phyloP scores from a whole-genome alignment of 176 grass and related monocot genomes.

The Typha latifolia region DNA sequence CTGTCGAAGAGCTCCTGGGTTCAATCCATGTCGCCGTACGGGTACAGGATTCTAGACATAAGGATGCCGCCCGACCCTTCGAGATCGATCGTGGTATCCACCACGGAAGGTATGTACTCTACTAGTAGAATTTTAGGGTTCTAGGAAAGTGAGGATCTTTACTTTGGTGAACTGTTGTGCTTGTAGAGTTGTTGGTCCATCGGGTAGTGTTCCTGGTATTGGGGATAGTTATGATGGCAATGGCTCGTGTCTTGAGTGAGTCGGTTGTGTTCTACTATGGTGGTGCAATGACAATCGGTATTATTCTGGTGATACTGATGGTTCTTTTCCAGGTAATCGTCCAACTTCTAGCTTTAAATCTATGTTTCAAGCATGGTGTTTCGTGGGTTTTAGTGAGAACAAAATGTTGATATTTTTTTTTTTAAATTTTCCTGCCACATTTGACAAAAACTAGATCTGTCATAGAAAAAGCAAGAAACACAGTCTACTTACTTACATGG shows the following conservation, averaged over 20 bases:
- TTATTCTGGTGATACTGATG: conserved; percentile 71
- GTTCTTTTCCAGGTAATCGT: conserved; percentile 82
- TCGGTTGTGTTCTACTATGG: conserved; percentile 95
- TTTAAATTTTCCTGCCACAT: neutral
- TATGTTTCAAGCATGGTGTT: neutral
- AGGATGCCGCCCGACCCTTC: conserved; percentile 53
- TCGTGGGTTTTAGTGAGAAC: neutral
- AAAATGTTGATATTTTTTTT: neutral
- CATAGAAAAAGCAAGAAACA: too few relatives aligned
- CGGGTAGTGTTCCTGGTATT: conserved; percentile 76
- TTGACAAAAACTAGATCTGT: too few relatives aligned
- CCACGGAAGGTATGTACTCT: conserved; percentile 48
- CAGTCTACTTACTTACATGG: too few relatives aligned
- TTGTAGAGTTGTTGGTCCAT: conserved; percentile 62
- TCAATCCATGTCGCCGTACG: conserved; percentile 62
- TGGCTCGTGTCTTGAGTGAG: conserved; percentile 52
- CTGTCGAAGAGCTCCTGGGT: conserved; percentile 57
- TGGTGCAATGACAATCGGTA: conserved; percentile 79
- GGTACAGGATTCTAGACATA: conserved; percentile 57
- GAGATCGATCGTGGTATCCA: conserved; percentile 46
- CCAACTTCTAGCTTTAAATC: conserved; percentile 6
- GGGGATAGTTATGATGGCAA: conserved; percentile 56
- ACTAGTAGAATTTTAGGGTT: neutral
- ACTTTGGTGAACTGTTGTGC: neutral
- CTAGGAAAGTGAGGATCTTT: neutral